A percentile compares a stretch with the other conserved stretches of the same genome.
phyloP scores from a whole-genome alignment of 495 filamentous ascomycete species.

The Penicillium ochrochloron region DNA sequence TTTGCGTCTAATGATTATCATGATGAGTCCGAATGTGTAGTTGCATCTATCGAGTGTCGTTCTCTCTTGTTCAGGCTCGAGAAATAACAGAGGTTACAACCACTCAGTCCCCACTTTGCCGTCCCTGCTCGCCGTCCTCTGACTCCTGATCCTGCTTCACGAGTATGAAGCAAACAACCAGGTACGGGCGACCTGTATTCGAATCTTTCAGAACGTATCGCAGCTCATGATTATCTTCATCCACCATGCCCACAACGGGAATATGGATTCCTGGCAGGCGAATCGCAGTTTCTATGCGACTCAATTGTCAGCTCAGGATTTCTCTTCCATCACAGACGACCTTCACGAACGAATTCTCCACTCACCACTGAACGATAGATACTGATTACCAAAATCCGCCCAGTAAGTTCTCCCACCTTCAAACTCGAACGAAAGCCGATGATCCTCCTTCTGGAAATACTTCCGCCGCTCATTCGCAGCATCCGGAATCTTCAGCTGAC shows the following conservation, averaged over 20 bases:
- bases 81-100: neutral
- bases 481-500: constrained; percentile 54
- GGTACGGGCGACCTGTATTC: constrained; percentile 67
- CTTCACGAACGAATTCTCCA: constrained; percentile 15
- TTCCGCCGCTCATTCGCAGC: constrained; percentile 61
- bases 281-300: constrained; percentile 66
- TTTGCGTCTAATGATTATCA: neutral
- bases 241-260: constrained; percentile 78
- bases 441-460: constrained; percentile 60
- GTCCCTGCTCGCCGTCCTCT: constrained; percentile 8
- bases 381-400: constrained; percentile 91
- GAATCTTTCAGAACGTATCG: constrained; percentile 88
- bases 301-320: neutral
- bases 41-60: neutral
- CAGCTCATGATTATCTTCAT: constrained; percentile 75
- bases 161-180: constrained; percentile 80
- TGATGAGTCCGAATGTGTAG: neutral
- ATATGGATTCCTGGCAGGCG: constrained; percentile 78
- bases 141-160: constrained; percentile 40
- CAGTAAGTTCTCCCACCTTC: constrained; percentile 66
- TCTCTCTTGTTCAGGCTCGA: neutral
- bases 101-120: neutral
- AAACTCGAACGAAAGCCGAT: constrained; percentile 57
- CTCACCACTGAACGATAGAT: constrained; percentile 78
- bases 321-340: too few species aligned